phyloP scores from a whole-genome alignment of 106 monocot species.

The Dendrobium nobile region DNA sequence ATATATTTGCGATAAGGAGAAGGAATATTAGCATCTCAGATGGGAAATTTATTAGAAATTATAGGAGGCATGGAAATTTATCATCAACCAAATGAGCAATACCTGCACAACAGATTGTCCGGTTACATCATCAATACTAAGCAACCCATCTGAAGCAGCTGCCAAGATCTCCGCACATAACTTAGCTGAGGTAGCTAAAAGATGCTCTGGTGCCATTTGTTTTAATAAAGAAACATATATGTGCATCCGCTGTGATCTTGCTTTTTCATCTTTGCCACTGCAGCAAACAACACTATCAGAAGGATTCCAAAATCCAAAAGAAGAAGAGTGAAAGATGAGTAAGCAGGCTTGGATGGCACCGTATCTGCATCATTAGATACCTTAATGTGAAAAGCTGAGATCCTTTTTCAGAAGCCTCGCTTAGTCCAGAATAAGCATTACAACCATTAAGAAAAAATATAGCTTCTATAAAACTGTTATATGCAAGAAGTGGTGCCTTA shows the following conservation, averaged over 20 bases:
- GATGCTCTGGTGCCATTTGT: conserved; percentile 99
- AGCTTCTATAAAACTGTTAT: conserved; percentile 97
- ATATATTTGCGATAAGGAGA: too few species aligned
- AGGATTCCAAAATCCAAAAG: not conserved
- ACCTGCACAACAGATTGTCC: conserved; percentile 87
- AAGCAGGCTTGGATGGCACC: not conserved
- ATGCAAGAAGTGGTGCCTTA: conserved; percentile 97
- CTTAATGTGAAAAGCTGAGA: conserved; percentile 66
- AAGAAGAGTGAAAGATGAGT: not conserved
- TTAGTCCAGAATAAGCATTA: conserved; percentile 44
- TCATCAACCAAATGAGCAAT: not conserved
- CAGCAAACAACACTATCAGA: conserved; percentile 11
- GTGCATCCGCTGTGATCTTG: conserved; percentile 77
- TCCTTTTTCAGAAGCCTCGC: conserved; percentile 31
- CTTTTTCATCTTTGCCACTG: conserved; percentile 75
- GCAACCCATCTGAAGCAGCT: conserved; percentile 88
- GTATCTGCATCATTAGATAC: conserved; percentile 16
- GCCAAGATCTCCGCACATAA: conserved; percentile 94
- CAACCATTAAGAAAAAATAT: conserved; percentile 88
- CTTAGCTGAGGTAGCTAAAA: conserved; percentile 95
- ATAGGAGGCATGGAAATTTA: too few species aligned
- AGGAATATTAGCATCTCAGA: too few species aligned
- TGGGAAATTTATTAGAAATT: too few species aligned
- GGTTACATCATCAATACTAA: conserved; percentile 65
- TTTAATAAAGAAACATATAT: conserved; percentile 86